Evolutionary conservation across 495 filamentous ascomycete species (phyloP), one percentile per base, ranked within the genome.

Genomic region (Hypoxylon cercidicola): DNA sequence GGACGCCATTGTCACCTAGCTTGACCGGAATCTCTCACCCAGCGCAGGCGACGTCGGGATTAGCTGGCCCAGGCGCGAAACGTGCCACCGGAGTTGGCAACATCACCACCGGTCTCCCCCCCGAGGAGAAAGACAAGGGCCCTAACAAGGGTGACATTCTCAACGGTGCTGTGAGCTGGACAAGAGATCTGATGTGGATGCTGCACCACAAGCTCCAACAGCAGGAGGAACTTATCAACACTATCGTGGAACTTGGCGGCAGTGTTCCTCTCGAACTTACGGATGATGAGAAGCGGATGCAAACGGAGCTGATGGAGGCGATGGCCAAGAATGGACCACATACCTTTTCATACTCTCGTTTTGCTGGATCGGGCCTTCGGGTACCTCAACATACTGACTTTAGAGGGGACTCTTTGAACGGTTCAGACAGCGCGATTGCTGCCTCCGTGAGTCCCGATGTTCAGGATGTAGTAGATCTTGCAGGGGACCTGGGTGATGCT

Each of bases 121-220:
- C 94, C 23, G 95, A 99, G 68, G 95, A 99, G 62, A 99, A 98
- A 68, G 95, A 99, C 77, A 97, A 98, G 66, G 96, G 96, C 0
- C 95, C 95, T 0, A 98, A 98, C 82, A 99, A 99, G 78, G 95
- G 95, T 40, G 95, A 99, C 71, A 98, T 99, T 52, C 87, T 99
- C 54, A 98, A 98, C 72, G 95, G 95, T 25, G 90, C 95, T 13
- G 95, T 99, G 46, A 90, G 91, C 75, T 99, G 95, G 95, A 97
- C 90, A 60, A 88, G 94, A 44, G 95, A 99, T 77, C 80, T 99
- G 41, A 98, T 99, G 95, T 98, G 95, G 95, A 85, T 93, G 73
- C 79, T 97, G 37, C 85, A 96, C 66, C 78, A 89, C 61, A 96
- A 97, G 75, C 81, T 94, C 48, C 88, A 94, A 68, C 93, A 97